These are phyloP conservation scores for Luzula sylvatica DNA, from an alignment of 176 grass and related monocot genomes.

Conservation along the genomic window DNA sequence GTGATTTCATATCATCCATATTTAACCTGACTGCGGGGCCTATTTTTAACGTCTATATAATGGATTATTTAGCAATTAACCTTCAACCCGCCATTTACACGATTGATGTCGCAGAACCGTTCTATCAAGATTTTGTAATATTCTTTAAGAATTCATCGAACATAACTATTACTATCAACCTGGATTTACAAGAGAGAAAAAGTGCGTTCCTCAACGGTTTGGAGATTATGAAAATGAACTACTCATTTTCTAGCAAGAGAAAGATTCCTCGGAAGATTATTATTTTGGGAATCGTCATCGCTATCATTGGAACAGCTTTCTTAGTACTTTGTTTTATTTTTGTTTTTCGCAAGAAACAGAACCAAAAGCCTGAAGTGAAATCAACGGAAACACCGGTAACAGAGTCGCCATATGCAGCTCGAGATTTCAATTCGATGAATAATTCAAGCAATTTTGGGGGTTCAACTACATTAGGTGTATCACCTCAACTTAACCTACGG, in stretches of 20 bases:
- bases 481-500: conserved; percentile 20
- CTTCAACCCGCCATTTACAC: neutral
- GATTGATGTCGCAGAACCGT: neutral
- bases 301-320: too few relatives aligned
- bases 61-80: neutral
- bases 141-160: conserved; percentile 2
- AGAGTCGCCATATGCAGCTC: conserved; percentile 24
- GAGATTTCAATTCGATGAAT: conserved; percentile 9
- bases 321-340: too few relatives aligned
- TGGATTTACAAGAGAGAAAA: neutral
- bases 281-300: too few relatives aligned
- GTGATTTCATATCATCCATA: conserved; percentile 33
- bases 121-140: conserved; percentile 32
- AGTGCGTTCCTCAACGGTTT: conserved; percentile 54
- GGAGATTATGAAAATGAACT: conserved; percentile 55
- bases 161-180: conserved; percentile 40
- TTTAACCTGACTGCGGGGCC: neutral
- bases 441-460: conserved; percentile 21
- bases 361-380: conserved; percentile 5
- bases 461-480: neutral
- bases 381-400: conserved; percentile 19
- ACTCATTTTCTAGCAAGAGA: neutral
- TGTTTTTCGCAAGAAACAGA: too few relatives aligned
- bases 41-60: conserved; percentile 48
- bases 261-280: neutral